Evolutionary conservation across 495 filamentous ascomycete genomes (phyloP).

Genomic region (Xylaria bambusicola): DNA sequence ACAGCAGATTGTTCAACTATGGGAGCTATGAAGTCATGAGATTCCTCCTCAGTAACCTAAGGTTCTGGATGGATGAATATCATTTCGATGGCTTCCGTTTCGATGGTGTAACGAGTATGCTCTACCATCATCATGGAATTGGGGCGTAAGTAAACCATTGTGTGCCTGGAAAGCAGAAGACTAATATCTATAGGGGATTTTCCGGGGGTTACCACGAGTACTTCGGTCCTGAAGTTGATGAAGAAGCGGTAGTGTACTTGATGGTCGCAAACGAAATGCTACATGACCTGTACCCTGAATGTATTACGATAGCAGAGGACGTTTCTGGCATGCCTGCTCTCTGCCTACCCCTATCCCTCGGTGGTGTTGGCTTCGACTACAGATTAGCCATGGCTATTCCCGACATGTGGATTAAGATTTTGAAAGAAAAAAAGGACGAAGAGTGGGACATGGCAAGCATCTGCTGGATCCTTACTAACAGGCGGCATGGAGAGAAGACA

Average conservation of each 20-base stretch:
- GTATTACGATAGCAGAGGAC: slow-evolving; percentile 92
- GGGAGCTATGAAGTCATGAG: slow-evolving; percentile 90
- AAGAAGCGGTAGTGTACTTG: slow-evolving; percentile 92
- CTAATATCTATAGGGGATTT: slow-evolving; percentile 67
- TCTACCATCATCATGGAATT: slow-evolving; percentile 94
- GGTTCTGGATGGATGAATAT: slow-evolving; percentile 99
- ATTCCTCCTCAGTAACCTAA: slow-evolving; percentile 90
- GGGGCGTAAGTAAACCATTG: slow-evolving; percentile 75
- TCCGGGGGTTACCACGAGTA: slow-evolving; percentile 99
- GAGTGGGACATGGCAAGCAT: slow-evolving; percentile 92
- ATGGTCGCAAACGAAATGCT: slow-evolving; percentile 98
- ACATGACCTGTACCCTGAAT: slow-evolving; percentile 80
- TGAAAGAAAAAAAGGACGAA: slow-evolving; percentile 89
- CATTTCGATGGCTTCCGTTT: slow-evolving; percentile 96
- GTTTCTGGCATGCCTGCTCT: slow-evolving; percentile 97
- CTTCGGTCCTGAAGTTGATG: slow-evolving; percentile 89
- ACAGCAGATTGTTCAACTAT: slow-evolving; percentile 96
- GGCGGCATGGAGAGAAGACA: slow-evolving; percentile 95
- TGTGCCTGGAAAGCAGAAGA: background rate
- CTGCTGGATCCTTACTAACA: slow-evolving; percentile 83
- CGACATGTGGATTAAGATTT: slow-evolving; percentile 97
- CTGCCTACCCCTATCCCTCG: slow-evolving; percentile 80
- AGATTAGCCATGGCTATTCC: slow-evolving; percentile 96
- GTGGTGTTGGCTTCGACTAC: slow-evolving; percentile 96
- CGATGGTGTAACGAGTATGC: slow-evolving; percentile 97